These are phyloP conservation scores for Pseudocercospora pini-densiflorae DNA, from an alignment of 2,329 filamentous ascomycete genomes.

Conservation along the genomic window DNA sequence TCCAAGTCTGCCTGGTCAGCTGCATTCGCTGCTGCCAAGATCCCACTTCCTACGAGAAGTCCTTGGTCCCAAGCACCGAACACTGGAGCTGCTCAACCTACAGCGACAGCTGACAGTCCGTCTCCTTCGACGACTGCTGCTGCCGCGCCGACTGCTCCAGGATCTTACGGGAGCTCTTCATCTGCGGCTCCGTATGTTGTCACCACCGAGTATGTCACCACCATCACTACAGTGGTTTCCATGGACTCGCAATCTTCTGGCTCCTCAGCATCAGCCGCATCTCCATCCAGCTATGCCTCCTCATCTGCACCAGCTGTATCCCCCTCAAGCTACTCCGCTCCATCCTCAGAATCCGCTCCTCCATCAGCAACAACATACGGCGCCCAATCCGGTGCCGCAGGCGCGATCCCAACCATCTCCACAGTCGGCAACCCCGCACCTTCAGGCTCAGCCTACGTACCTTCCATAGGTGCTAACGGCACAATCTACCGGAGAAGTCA, in stretches of 20 bases:
- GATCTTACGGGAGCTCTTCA: neutral
- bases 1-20: conserved; percentile 19
- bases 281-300: neutral
- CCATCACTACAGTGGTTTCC: conserved; percentile 25
- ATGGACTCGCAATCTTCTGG: conserved; percentile 3
- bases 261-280: conserved; percentile 11
- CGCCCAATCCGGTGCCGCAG: conserved; percentile 6
- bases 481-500: conserved; percentile 9
- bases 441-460: neutral
- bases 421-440: conserved; percentile 5
- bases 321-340: neutral
- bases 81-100: conserved; percentile 3
- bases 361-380: conserved; percentile 3
- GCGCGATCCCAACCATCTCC: conserved; percentile 17
- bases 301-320: conserved; percentile 6
- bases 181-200: neutral
- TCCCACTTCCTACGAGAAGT: conserved; percentile 18
- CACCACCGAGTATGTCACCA: conserved; percentile 16
- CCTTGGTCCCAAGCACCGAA: conserved; percentile 19
- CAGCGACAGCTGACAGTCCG: neutral
- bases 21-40: conserved; percentile 25
- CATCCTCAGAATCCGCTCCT: conserved; percentile 4
- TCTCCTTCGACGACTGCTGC: conserved; percentile 1
- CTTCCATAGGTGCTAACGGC: conserved; percentile 18
- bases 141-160: neutral